A percentile compares a stretch with the other conserved stretches of the same genome.
phyloP scores from a whole-genome alignment of 2,329 filamentous ascomycete species.

The Alternaria sp. region DNA sequence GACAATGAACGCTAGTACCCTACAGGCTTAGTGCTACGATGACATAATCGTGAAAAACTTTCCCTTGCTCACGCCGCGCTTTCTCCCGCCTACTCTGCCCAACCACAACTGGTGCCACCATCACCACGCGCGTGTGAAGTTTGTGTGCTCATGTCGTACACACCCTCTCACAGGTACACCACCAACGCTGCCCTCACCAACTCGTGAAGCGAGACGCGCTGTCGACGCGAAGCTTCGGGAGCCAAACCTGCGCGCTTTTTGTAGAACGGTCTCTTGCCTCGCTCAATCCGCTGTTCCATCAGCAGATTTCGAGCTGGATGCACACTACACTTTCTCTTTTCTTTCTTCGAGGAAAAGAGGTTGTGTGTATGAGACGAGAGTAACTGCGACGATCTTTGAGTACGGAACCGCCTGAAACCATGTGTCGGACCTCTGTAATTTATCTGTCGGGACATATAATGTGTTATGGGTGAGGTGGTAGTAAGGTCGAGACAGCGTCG shows the following conservation, averaged over 20 bases:
- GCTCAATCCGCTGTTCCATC: slow-evolving; percentile 45
- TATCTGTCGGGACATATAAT: slow-evolving; percentile 45
- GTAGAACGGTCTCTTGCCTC: slow-evolving; percentile 45
- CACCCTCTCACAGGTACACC: background rate
- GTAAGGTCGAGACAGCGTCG: no score
- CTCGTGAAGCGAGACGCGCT: background rate
- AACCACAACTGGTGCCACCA: background rate
- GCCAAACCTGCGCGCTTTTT: background rate
- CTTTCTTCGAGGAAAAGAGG: background rate
- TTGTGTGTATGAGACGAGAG: slow-evolving; percentile 47
- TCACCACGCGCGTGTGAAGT: background rate
- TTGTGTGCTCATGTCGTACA: background rate
- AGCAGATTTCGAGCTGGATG: slow-evolving; percentile 50
- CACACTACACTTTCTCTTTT: slow-evolving; percentile 6
- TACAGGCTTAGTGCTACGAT: background rate
- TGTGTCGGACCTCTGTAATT: slow-evolving; percentile 48
- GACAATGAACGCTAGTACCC: background rate
- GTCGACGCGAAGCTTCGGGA: background rate
- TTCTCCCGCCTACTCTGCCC: slow-evolving; percentile 1
- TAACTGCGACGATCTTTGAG: slow-evolving; percentile 49
- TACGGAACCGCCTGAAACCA: slow-evolving; percentile 42
- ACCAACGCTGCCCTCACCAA: background rate
- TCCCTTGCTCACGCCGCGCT: slow-evolving; percentile 1
- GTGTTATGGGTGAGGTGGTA: no score
- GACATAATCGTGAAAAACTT: slow-evolving; percentile 14